phyloP scores from a whole-genome alignment of 2,329 filamentous ascomycete genomes.

The Diaporthe citri region DNA sequence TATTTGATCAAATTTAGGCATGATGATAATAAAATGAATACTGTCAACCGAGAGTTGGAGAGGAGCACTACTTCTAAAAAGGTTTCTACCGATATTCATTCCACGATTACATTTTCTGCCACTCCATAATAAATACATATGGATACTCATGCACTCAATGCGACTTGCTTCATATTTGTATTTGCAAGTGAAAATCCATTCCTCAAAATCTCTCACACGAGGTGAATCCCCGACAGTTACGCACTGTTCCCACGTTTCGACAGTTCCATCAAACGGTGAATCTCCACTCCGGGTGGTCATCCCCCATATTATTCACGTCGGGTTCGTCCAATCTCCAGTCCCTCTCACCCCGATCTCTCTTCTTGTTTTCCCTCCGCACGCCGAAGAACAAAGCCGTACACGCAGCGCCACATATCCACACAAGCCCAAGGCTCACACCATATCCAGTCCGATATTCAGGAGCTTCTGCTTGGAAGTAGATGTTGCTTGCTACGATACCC shows the following conservation, averaged over 20 bases:
- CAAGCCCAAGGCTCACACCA: conserved; percentile 58
- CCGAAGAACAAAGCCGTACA: conserved; percentile 47
- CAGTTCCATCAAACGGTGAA: conserved; percentile 22
- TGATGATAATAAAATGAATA: background rate
- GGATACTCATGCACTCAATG: background rate
- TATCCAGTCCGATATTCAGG: conserved; percentile 65
- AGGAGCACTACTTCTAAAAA: background rate
- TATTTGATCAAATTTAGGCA: background rate
- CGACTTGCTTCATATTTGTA: background rate
- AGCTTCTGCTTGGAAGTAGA: conserved; percentile 61
- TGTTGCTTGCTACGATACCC: conserved; percentile 64
- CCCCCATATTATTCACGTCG: conserved; percentile 52
- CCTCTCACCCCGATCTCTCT: conserved; percentile 49
- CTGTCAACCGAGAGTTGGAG: background rate
- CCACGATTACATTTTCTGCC: background rate
- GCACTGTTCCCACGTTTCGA: background rate
- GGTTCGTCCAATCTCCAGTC: conserved; percentile 47
- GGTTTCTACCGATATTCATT: background rate
- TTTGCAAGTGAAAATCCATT: background rate
- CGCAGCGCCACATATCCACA: conserved; percentile 58
- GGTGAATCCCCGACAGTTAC: background rate
- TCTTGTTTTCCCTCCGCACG: conserved; percentile 52
- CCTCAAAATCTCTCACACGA: too few species aligned
- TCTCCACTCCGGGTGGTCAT: conserved; percentile 49
- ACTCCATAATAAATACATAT: too few species aligned